Evolutionary conservation across 2,329 filamentous ascomycete genomes (phyloP), one percentile per base, ranked within the genome.

Genomic region (Neobulgaria alba): DNA sequence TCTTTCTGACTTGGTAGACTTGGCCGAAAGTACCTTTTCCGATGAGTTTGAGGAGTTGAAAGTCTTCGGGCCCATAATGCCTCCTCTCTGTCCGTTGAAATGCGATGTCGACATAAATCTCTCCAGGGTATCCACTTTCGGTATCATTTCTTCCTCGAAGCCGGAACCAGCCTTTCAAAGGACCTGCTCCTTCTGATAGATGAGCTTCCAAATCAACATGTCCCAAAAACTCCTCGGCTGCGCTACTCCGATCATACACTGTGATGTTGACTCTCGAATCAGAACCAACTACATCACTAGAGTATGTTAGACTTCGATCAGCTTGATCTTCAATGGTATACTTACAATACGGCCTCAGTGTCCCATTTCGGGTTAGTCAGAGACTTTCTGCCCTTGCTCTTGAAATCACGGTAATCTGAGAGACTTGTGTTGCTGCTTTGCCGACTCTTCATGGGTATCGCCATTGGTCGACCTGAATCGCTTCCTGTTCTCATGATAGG

Each of bases 1-100:
- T 92, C 75, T 98, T 98, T 55, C 87, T 82, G 5, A 98, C 92
- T 62, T 98, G 92, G 61, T 96, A 98, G 2, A 98, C 92, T 62
- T 98, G 92, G 1, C 92, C 92, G 60, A 98, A 98, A 0, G 92
- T 98, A 40, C 92, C 92, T 65, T 96, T 96, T 48, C 92, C 92
- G 51, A 98, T 96, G 42, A 98, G 77, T 62, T 94, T 92, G 47
- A 98, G 67, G 38, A 98, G 93, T 54, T 94, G 82, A 63, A 98
- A 98, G 61, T 98, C 92, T 52, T 87, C 87, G 2, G 92, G 92
- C 2, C 92, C 92, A 56, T 90, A 93, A 49, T 92, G 85, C 62
- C 82, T 93, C 69, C 86, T 90, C 48, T 93, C 88, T 1, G 82
- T 82, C 58, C 82, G 80, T 57, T 95, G 86, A 61, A 92, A 98